These are phyloP conservation scores for Lachancea sp. DNA, from an alignment of 805 yeast species.

Conservation along the genomic window DNA sequence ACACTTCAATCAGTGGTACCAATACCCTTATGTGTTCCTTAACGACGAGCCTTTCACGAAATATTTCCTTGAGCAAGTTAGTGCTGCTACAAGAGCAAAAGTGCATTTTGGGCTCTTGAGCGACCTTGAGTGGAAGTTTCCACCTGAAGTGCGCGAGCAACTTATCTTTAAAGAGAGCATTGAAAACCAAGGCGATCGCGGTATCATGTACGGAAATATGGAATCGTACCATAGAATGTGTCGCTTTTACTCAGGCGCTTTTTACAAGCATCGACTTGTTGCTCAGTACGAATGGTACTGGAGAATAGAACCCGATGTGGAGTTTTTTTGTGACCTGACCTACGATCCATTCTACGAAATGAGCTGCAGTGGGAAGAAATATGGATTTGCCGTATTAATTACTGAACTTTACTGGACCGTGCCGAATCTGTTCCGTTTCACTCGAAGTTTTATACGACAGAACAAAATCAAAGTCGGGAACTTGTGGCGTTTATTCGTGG, in stretches of 20 bases:
- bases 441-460: conserved; percentile 52
- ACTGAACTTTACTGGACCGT: conserved; percentile 76
- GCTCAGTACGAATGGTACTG: conserved; percentile 81
- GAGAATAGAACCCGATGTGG: conserved; percentile 92
- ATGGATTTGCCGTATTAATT: conserved; percentile 79
- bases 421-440: conserved; percentile 71
- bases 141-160: conserved; percentile 27
- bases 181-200: conserved; percentile 72
- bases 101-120: conserved; percentile 70
- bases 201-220: conserved; percentile 75
- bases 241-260: conserved; percentile 79
- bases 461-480: conserved; percentile 42
- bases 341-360: conserved; percentile 87
- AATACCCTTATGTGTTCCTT: conserved; percentile 87
- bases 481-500: conserved; percentile 63
- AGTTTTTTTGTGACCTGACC: conserved; percentile 82
- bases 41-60: conserved; percentile 72
- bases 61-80: conserved; percentile 52
- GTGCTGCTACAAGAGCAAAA: conserved; percentile 47
- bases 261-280: conserved; percentile 73
- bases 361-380: conserved; percentile 60
- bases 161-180: conserved; percentile 46
- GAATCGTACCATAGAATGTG: conserved; percentile 92
- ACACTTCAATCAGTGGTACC: conserved; percentile 89
- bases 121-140: conserved; percentile 63